Percentiles rank a stretch among this genome's conserved stretches.
Evolutionary conservation across 129 eudicot genomes (phyloP).

Genomic region (Tagetes erecta): DNA sequence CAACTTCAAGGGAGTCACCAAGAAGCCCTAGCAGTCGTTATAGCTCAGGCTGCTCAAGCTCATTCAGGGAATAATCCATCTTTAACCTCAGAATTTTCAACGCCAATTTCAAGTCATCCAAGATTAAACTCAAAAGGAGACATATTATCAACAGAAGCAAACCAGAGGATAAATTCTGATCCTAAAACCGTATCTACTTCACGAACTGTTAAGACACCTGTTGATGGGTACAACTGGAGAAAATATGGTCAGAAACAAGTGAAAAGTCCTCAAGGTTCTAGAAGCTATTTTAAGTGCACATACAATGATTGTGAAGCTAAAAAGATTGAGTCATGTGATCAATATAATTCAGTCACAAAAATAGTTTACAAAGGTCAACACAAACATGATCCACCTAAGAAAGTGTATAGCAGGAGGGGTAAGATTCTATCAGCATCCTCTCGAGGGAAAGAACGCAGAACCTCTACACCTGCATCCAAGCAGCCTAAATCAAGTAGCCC

Average conservation of each 20-base stretch:
- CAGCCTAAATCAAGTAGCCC: constrained; percentile 47
- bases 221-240: constrained; percentile 90
- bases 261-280: constrained; percentile 79
- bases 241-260: constrained; percentile 97
- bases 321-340: constrained; percentile 77
- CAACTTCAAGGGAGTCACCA: constrained; percentile 52
- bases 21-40: constrained; percentile 48
- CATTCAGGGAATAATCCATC: constrained; percentile 33
- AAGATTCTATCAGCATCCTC: constrained; percentile 36
- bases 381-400: constrained; percentile 87
- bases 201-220: constrained; percentile 43
- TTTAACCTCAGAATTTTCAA: constrained; percentile 34
- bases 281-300: constrained; percentile 92
- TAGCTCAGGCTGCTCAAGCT: constrained; percentile 50
- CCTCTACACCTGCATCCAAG: constrained; percentile 26
- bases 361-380: constrained; percentile 73
- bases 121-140: constrained; percentile 43
- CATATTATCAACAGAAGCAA: constrained; percentile 22
- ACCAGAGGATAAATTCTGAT: constrained; percentile 33
- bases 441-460: constrained; percentile 35
- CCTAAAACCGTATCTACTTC: constrained; percentile 32
- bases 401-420: constrained; percentile 47
- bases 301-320: constrained; percentile 67
- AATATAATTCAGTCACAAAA: constrained; percentile 44
- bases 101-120: constrained; percentile 38